Evolutionary conservation across 495 filamentous ascomycete species (phyloP).

Genomic region (Tuber melanosporum): DNA sequence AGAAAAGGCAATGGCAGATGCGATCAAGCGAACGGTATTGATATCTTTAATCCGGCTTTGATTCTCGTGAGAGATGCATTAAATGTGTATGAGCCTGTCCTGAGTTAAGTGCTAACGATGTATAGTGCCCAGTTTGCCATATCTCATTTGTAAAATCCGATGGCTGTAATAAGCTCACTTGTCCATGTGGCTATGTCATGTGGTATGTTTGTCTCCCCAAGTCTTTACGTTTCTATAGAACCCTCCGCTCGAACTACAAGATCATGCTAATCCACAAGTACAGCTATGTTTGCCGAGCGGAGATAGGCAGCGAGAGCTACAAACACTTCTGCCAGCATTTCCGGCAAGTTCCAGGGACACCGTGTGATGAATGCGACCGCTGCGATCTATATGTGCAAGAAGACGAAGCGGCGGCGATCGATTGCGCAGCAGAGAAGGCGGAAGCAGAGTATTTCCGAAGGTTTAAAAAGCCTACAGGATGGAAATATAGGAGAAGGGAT

Average conservation of each 20-base stretch:
- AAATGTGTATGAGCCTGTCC: neutral
- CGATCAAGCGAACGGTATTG: constrained; percentile 72
- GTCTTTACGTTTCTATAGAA: neutral
- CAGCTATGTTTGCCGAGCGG: constrained; percentile 41
- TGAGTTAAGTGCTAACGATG: neutral
- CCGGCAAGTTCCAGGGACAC: constrained; percentile 61
- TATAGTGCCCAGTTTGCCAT: constrained; percentile 70
- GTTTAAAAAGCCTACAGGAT: constrained; percentile 23
- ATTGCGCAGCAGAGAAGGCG: constrained; percentile 67
- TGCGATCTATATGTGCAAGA: constrained; percentile 88
- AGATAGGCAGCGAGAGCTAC: constrained; percentile 58
- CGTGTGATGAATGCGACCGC: constrained; percentile 70
- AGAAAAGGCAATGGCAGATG: constrained; percentile 83
- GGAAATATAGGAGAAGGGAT: constrained; percentile 40
- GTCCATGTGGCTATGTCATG: constrained; percentile 96
- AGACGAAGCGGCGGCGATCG: constrained; percentile 71
- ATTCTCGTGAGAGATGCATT: neutral
- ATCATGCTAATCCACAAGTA: neutral
- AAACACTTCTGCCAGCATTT: constrained; percentile 95
- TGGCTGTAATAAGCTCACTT: constrained; percentile 96
- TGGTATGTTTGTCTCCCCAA: constrained; percentile 72
- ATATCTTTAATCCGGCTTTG: neutral
- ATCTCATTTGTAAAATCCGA: constrained; percentile 84
- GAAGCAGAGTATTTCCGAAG: constrained; percentile 64
- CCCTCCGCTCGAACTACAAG: neutral